Evolutionary conservation across 441 rosid species (phyloP).

Genomic region (Populus hybrid): DNA sequence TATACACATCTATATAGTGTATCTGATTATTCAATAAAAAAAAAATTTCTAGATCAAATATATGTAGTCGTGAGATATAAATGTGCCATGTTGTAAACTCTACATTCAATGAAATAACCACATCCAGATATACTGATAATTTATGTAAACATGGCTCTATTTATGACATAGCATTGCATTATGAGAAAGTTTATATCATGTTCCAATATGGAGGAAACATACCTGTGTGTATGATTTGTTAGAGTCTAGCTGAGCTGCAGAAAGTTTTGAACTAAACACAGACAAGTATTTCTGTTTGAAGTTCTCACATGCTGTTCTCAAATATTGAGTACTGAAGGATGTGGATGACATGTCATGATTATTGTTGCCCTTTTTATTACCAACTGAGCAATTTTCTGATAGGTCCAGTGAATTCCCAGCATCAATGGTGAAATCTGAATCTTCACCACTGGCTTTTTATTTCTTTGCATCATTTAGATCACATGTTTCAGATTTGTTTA

Average conservation of each 20-base stretch:
- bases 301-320: no score
- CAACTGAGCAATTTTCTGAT: conserved; percentile 24
- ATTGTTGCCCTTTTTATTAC: conserved; percentile 28
- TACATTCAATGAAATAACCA: not conserved
- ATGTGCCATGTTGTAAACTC: not conserved
- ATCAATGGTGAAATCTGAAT: conserved; percentile 29
- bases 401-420: conserved; percentile 22
- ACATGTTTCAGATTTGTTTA: conserved; percentile 26
- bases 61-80: not conserved
- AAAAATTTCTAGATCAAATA: not conserved
- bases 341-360: conserved; percentile 28
- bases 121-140: not conserved
- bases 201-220: no score
- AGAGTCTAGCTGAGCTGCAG: no score
- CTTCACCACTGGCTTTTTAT: conserved; percentile 36
- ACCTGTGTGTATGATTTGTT: no score
- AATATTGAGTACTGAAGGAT: conserved; percentile 7
- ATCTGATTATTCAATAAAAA: not conserved
- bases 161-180: conserved; percentile 40
- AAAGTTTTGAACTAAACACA: no score
- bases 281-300: no score
- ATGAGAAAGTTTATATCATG: conserved; percentile 30
- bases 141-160: not conserved
- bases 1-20: not conserved
- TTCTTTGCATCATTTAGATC: conserved; percentile 45